Conservation (phyloP, 176 grass and related monocot species). For the Zea mays region Zm-B73-REFERENCE-NAM-5.0 NC_050098.1:1602501-1603000, state of each 20-base stretch:
- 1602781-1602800: conserved; percentile 61
- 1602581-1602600: neutral
- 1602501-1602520: conserved; percentile 16
- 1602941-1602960: too few species aligned
- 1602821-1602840: too few species aligned
- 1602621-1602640: conserved; percentile 76
- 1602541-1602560: conserved; percentile 29
- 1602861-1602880: too few species aligned
- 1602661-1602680: conserved; percentile 86
- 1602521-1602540: conserved; percentile 43
- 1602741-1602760: conserved; percentile 95
- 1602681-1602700: conserved; percentile 65
- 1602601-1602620: conserved; percentile 38
- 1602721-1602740: conserved; percentile 83
- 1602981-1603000: too few species aligned
- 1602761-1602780: conserved; percentile 81
- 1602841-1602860: too few species aligned
- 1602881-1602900: too few species aligned
- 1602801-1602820: conserved; percentile 34
- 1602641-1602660: conserved; percentile 84
- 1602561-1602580: conserved; percentile 30
- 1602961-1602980: too few species aligned
- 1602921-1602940: too few species aligned
- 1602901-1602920: too few species aligned
- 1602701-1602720: conserved; percentile 88